These are phyloP conservation scores for Globisporangium recalcitrans DNA, from an alignment of 352 stramenopile species.

Conservation along the genomic window DNA sequence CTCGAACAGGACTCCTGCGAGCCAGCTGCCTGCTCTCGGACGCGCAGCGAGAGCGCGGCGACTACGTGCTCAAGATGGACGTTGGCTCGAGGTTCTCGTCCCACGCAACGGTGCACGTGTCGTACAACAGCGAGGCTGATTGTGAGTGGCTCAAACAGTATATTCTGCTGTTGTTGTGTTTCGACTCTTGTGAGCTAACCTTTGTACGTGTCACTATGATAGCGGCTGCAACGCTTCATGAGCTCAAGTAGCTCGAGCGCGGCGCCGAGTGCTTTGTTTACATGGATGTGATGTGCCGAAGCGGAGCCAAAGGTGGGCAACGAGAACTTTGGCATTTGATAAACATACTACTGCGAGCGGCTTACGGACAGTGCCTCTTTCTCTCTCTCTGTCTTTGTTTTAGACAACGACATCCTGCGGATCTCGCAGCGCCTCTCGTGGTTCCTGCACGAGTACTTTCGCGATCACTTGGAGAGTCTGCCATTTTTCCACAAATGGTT, in stretches of 20 bases:
- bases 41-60: conserved; percentile 34
- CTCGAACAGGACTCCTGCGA: conserved; percentile 40
- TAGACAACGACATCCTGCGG: conserved; percentile 44
- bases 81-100: conserved; percentile 52
- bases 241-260: conserved; percentile 67
- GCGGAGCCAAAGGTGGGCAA: conserved; percentile 42
- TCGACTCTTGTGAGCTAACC: neutral
- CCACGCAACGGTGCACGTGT: conserved; percentile 39
- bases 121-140: conserved; percentile 66
- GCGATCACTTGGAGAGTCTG: conserved; percentile 49
- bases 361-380: neutral
- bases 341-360: neutral
- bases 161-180: neutral
- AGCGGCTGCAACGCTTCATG: conserved; percentile 62
- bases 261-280: conserved; percentile 69
- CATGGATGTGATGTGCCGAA: conserved; percentile 48
- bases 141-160: conserved; percentile 27
- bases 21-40: conserved; percentile 34
- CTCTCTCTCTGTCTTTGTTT: too few relatives aligned
- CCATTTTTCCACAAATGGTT: conserved; percentile 67
- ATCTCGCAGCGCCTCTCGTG: conserved; percentile 41
- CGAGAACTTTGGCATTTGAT: neutral
- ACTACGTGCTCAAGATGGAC: conserved; percentile 67
- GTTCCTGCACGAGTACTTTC: conserved; percentile 52
- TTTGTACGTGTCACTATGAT: neutral